A percentile compares a stretch with the other conserved stretches of the same genome.
Conservation (phyloP, 768 basidiomycete species). For the Panaeolus papilionaceus region DNA sequence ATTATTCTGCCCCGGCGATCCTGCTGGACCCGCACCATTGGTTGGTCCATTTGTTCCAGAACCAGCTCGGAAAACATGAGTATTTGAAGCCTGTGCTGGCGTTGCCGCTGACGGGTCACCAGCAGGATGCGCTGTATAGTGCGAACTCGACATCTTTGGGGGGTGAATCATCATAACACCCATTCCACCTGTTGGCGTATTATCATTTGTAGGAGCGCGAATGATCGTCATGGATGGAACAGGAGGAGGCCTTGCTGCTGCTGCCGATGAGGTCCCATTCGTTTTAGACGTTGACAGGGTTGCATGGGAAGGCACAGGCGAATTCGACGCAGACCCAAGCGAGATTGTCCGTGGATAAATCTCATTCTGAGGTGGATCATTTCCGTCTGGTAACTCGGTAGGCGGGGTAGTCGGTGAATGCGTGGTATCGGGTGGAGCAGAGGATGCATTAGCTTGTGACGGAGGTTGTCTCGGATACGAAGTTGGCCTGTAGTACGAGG, state of each 20-base stretch:
- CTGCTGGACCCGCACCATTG: background rate
- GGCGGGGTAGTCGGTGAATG: background rate
- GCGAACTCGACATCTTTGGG: constrained; percentile 5
- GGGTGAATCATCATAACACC: constrained; percentile 11
- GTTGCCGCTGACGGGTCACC: background rate
- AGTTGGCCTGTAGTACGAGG: background rate
- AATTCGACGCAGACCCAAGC: background rate
- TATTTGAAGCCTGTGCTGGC: background rate
- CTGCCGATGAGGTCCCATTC: background rate
- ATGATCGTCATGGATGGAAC: background rate
- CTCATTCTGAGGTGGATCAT: background rate
- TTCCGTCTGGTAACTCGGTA: background rate
- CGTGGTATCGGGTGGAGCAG: background rate
- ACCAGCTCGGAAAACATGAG: constrained; percentile 9
- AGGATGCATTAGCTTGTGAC: background rate
- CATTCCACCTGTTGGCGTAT: background rate
- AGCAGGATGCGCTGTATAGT: background rate
- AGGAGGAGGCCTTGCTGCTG: background rate
- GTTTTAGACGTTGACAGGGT: background rate
- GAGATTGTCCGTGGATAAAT: background rate
- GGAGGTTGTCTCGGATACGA: constrained; percentile 1
- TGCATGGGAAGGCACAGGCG: background rate
- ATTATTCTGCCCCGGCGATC: background rate
- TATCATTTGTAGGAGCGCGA: constrained; percentile 3
- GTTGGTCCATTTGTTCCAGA: background rate